Conservation (phyloP, 176 grass and related monocot species). For the Raddia distichophylla region DNA sequence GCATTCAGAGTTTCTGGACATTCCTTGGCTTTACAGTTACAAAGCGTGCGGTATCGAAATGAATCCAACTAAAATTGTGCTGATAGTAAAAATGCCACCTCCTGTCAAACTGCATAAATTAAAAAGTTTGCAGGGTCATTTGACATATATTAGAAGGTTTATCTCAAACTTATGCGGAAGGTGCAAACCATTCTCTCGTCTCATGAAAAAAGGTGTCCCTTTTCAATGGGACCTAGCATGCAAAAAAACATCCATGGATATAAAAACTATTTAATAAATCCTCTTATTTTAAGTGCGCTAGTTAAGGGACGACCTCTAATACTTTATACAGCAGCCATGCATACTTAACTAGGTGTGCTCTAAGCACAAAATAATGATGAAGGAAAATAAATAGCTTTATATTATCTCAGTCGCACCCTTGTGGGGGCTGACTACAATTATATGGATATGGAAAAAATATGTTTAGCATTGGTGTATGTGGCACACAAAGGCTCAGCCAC, state of each 20-base stretch:
- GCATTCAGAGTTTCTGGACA: no score
- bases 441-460: background rate
- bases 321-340: background rate
- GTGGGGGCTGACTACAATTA: background rate
- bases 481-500: background rate
- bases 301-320: background rate
- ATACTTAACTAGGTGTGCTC: background rate
- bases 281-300: background rate
- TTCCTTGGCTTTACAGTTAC: background rate
- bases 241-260: background rate
- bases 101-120: background rate
- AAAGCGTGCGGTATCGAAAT: background rate
- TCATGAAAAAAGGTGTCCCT: background rate
- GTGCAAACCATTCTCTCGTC: background rate
- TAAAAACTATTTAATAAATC: background rate
- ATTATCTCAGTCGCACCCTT: background rate
- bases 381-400: background rate
- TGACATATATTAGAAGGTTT: background rate
- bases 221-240: conserved; percentile 10
- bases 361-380: background rate
- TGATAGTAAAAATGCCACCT: background rate
- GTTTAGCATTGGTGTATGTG: background rate
- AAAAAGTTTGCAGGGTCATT: background rate
- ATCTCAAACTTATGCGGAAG: background rate
- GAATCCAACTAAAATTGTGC: background rate